Evolutionary conservation across 768 basidiomycete genomes (phyloP), one percentile per base, ranked within the genome.

Genomic region (Russula sp.): DNA sequence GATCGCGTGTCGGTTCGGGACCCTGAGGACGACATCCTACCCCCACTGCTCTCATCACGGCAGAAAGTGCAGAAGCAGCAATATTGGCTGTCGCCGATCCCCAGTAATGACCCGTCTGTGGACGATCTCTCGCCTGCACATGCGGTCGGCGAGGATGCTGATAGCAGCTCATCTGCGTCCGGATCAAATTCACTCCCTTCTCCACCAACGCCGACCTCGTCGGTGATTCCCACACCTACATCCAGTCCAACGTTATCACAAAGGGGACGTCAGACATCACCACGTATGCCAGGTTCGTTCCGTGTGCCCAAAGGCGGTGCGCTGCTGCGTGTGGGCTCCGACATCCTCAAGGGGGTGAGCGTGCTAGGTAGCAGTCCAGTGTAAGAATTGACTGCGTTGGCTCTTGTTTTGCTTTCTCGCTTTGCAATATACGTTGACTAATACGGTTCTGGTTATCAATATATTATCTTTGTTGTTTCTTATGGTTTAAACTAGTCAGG

Each of bases 301-400:
- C 69, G 64, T 42, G 30, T 63, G 1, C 67, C 57, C 65, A 69
- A 52, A 62, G 67, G 49, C 58, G 69, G 61, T 7, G 56, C 67
- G 40, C 51, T 75, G 50, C 46, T 74, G 63, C 71, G 71, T 44
- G 72, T 69, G 5, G 70, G 73, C 3, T 66, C 69, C 2, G 73
- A 72, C 28, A 62, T 75, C 51, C 69, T 75, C 51, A 73, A 69
- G 46, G 71, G 75, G 40, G 72, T 75, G 28, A 71, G 65, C 61
- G 56, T 60, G 4, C 62, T 71, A 26, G 62, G 70, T 26, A 30
- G 63, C 11, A 52, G 38, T 5, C 58, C 63, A 14, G 32, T 67
- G 16, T 67, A 38, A 58, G 16, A 2, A 40, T 18, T 7, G 38
- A 36, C 3, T 5, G 36, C 13, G 38, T 20, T 30, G 44, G 2